phyloP scores from a whole-genome alignment of 306 rosid genomes.

The Astragalus membranaceus region DNA sequence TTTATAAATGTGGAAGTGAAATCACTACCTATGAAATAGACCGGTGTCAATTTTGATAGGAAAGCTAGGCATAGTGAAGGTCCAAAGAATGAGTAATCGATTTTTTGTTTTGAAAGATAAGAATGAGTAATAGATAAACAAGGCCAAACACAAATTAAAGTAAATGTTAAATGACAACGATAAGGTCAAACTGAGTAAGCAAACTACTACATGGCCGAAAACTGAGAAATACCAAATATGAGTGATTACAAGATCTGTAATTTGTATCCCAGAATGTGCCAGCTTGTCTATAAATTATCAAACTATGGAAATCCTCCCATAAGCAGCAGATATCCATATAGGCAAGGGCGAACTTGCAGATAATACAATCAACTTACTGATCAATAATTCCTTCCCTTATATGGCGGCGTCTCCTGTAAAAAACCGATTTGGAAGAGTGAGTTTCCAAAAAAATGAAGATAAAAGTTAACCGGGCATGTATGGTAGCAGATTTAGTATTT shows the following conservation, averaged over 20 bases:
- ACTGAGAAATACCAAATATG: constrained; percentile 31
- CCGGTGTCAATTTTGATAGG: too few relatives aligned
- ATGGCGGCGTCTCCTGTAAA: constrained; percentile 63
- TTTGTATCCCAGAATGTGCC: constrained; percentile 13
- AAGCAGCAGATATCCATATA: constrained; percentile 12
- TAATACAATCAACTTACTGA: constrained; percentile 17
- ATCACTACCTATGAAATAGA: too few relatives aligned
- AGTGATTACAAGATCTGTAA: constrained; percentile 26
- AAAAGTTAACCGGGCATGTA: background rate
- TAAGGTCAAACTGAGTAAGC: constrained; percentile 18
- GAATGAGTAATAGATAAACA: background rate
- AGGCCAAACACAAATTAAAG: background rate
- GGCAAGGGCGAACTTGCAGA: constrained; percentile 2
- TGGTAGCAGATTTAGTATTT: background rate
- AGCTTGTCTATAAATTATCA: constrained; percentile 15
- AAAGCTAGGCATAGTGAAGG: too few relatives aligned
- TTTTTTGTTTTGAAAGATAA: background rate
- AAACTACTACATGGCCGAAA: constrained; percentile 27
- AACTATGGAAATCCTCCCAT: constrained; percentile 8
- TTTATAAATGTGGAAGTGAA: too few relatives aligned
- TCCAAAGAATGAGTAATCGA: too few relatives aligned
- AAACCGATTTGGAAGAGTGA: background rate
- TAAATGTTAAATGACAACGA: constrained; percentile 27
- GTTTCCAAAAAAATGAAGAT: background rate
- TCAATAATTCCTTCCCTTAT: constrained; percentile 77